Evolutionary conservation across 225 moss, liverwort and hornwort species (phyloP).

Genomic region (Bryum argenteum): DNA sequence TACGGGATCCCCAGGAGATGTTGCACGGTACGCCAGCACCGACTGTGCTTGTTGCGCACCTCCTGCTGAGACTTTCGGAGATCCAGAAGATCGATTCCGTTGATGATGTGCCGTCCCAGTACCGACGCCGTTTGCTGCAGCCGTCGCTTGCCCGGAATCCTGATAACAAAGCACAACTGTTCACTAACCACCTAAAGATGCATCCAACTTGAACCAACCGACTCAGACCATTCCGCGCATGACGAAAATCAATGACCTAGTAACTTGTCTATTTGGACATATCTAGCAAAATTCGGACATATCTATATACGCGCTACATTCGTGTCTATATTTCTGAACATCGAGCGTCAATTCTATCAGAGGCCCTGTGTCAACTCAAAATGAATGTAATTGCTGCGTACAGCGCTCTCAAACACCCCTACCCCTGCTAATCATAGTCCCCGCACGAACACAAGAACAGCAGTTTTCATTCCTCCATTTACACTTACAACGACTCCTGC

Average conservation of each 20-base stretch:
- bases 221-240: not conserved
- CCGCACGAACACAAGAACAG: constrained; percentile 7
- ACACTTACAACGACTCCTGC: constrained; percentile 47
- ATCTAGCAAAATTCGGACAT: not conserved
- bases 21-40: constrained; percentile 42
- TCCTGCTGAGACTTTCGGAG: constrained; percentile 50
- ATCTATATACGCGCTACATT: not conserved
- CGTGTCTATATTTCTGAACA: not conserved
- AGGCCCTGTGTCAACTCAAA: not conserved
- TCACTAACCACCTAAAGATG: constrained; percentile 8
- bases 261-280: too few species aligned
- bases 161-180: constrained; percentile 33
- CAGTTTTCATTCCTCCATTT: not conserved
- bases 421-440: constrained; percentile 2
- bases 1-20: constrained; percentile 51
- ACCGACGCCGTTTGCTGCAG: constrained; percentile 38
- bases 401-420: not conserved
- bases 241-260: not conserved
- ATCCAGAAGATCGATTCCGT: constrained; percentile 64
- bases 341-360: constrained; percentile 5
- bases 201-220: not conserved
- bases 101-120: constrained; percentile 43
- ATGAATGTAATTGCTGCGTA: not conserved
- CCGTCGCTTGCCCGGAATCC: constrained; percentile 53
- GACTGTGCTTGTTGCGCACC: constrained; percentile 49